These are phyloP conservation scores for Senecio squalidus DNA, from an alignment of 140 eudicot species.

Conservation along the genomic window DNA sequence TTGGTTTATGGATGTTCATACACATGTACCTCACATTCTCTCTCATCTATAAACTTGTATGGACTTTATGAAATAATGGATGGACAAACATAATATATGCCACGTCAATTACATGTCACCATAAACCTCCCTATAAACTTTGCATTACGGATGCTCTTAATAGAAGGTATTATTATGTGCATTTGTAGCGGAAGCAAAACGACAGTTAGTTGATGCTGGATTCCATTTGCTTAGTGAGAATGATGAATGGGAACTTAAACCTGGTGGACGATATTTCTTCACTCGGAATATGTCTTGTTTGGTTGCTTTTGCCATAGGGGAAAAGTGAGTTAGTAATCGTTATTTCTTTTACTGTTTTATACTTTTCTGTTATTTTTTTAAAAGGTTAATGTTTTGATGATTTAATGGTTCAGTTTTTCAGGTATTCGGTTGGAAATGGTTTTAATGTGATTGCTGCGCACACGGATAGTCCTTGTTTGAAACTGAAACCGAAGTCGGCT, in stretches of 20 bases:
- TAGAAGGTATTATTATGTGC: too few relatives aligned
- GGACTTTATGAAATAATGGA: too few relatives aligned
- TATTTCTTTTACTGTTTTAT: neutral
- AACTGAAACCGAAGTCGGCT: slow-evolving; percentile 89
- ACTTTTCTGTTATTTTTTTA: neutral
- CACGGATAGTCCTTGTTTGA: slow-evolving; percentile 94
- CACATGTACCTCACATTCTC: too few relatives aligned
- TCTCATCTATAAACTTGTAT: too few relatives aligned
- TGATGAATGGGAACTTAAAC: slow-evolving; percentile 93
- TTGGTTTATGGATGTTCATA: too few relatives aligned
- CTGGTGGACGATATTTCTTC: slow-evolving; percentile 95
- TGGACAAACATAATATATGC: too few relatives aligned
- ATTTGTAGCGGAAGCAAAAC: slow-evolving; percentile 84
- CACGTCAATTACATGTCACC: too few relatives aligned
- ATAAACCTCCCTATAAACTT: too few relatives aligned
- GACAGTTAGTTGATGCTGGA: slow-evolving; percentile 77
- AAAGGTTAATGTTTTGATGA: slow-evolving; percentile 16
- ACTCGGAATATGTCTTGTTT: slow-evolving; percentile 93
- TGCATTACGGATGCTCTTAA: too few relatives aligned
- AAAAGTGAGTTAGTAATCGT: slow-evolving; percentile 53
- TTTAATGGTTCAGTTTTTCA: slow-evolving; percentile 46
- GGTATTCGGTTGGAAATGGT: slow-evolving; percentile 82
- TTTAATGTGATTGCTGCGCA: slow-evolving; percentile 97
- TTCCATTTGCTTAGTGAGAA: slow-evolving; percentile 76
- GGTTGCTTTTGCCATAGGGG: slow-evolving; percentile 89